phyloP scores from a whole-genome alignment of 2,329 filamentous ascomycete genomes.

The Pseudogymnoascus sp. region DNA sequence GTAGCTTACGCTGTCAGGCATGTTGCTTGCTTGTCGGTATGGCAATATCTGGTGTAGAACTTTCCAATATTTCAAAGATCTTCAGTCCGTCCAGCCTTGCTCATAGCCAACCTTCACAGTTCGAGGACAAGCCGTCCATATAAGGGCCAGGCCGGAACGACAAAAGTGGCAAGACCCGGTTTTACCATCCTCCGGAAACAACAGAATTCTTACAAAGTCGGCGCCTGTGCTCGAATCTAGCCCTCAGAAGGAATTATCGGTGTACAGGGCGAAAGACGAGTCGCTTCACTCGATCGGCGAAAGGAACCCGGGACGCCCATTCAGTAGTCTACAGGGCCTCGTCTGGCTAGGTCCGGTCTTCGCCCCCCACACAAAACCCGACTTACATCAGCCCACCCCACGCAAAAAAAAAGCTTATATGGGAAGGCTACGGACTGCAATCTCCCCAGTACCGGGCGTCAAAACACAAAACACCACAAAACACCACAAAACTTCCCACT shows the following conservation, averaged over 20 bases:
- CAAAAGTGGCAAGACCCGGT: background rate
- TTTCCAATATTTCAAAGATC: background rate
- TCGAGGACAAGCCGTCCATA: background rate
- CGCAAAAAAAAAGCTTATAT: slow-evolving; percentile 3
- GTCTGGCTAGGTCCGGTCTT: background rate
- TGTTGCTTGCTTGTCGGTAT: slow-evolving; percentile 4
- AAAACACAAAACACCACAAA: background rate
- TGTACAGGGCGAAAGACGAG: background rate
- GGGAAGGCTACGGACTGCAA: background rate
- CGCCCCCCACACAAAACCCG: background rate
- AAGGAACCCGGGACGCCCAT: background rate
- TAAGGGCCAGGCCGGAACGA: background rate
- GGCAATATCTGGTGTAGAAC: background rate
- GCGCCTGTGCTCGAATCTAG: background rate
- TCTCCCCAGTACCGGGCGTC: background rate
- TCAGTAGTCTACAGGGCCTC: background rate
- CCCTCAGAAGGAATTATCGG: slow-evolving; percentile 8
- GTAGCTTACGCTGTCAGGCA: slow-evolving; percentile 7
- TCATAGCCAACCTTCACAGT: background rate
- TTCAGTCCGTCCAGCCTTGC: background rate
- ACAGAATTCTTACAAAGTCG: background rate
- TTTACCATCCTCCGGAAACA: background rate
- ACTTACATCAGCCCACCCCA: slow-evolving; percentile 1
- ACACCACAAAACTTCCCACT: background rate
- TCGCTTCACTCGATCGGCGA: slow-evolving; percentile 1